Conservation (phyloP, 768 basidiomycete genomes). For the Tremella fuciformis region DNA sequence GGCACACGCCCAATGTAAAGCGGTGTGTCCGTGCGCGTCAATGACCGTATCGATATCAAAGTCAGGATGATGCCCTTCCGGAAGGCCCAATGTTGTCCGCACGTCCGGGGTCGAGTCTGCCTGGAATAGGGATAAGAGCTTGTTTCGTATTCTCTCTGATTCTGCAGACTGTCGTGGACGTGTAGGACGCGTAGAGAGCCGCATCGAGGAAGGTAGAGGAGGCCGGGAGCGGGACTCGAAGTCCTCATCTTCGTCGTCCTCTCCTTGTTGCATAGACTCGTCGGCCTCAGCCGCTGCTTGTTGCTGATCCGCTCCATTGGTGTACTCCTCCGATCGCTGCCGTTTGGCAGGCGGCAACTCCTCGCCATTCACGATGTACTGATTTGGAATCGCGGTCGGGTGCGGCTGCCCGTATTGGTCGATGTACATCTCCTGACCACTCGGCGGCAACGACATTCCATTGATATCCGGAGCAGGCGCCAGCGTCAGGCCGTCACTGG, state of each 20-base stretch:
- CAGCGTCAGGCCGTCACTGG: conserved; percentile 15
- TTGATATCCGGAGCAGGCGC: conserved; percentile 40
- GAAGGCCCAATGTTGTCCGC: conserved; percentile 30
- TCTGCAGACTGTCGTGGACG: conserved; percentile 32
- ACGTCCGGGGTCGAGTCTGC: conserved; percentile 28
- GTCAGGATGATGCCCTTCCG: conserved; percentile 30
- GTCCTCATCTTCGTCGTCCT: conserved; percentile 26
- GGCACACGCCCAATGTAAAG: conserved; percentile 87
- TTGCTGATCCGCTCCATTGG: conserved; percentile 14
- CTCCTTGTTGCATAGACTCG: conserved; percentile 9
- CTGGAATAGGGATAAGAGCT: conserved; percentile 48
- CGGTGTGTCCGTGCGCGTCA: conserved; percentile 91
- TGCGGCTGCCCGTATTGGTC: conserved; percentile 48
- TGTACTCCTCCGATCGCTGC: conserved; percentile 23
- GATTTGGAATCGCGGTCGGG: conserved; percentile 8
- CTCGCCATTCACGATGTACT: conserved; percentile 9
- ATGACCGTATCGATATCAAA: conserved; percentile 79
- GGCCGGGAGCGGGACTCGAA: conserved; percentile 30
- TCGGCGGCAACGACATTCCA: conserved; percentile 29
- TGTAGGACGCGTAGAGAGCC: conserved; percentile 41
- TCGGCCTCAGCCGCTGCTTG: conserved; percentile 3
- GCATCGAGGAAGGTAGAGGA: conserved; percentile 36
- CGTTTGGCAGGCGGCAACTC: conserved; percentile 33
- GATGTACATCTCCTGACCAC: conserved; percentile 36
- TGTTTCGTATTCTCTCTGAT: conserved; percentile 32